Evolutionary conservation across 2,329 filamentous ascomycete species (phyloP).

Genomic region (Cadophora gregata): DNA sequence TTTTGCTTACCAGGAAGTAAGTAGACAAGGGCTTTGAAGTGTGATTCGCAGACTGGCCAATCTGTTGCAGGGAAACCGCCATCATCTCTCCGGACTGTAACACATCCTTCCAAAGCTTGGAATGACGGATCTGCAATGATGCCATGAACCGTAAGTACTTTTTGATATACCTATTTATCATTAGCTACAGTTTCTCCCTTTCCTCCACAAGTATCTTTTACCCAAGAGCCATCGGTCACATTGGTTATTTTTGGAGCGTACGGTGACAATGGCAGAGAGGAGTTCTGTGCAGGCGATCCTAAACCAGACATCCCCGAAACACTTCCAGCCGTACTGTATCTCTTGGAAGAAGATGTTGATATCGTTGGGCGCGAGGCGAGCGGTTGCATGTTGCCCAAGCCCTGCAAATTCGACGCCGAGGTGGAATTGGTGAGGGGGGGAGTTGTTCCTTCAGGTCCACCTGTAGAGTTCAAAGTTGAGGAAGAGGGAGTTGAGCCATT

Average conservation of each 20-base stretch:
- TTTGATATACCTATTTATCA: conserved; percentile 79
- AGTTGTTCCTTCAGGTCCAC: conserved; percentile 55
- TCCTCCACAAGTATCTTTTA: conserved; percentile 48
- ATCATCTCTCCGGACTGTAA: conserved; percentile 82
- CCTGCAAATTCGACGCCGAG: conserved; percentile 67
- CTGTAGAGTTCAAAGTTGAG: conserved; percentile 63
- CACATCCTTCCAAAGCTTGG: conserved; percentile 74
- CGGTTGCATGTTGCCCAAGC: conserved; percentile 56
- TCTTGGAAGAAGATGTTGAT: conserved; percentile 51
- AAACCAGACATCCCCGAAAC: conserved; percentile 68
- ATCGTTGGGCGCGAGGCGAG: conserved; percentile 54
- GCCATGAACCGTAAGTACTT: conserved; percentile 81
- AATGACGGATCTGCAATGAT: conserved; percentile 76
- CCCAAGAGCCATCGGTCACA: conserved; percentile 82
- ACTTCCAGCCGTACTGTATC: conserved; percentile 54
- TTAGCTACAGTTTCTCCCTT: conserved; percentile 25
- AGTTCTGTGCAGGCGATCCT: conserved; percentile 60
- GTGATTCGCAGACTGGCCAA: conserved; percentile 88
- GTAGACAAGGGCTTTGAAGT: conserved; percentile 91
- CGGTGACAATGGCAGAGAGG: conserved; percentile 69
- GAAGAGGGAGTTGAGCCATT: conserved; percentile 61
- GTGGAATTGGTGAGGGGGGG: conserved; percentile 47
- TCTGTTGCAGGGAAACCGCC: conserved; percentile 81
- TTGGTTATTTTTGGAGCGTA: conserved; percentile 84
- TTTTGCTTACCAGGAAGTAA: conserved; percentile 72